Evolutionary conservation across 495 filamentous ascomycete genomes (phyloP), one percentile per base, ranked within the genome.

Genomic region (Penicillium canescens): DNA sequence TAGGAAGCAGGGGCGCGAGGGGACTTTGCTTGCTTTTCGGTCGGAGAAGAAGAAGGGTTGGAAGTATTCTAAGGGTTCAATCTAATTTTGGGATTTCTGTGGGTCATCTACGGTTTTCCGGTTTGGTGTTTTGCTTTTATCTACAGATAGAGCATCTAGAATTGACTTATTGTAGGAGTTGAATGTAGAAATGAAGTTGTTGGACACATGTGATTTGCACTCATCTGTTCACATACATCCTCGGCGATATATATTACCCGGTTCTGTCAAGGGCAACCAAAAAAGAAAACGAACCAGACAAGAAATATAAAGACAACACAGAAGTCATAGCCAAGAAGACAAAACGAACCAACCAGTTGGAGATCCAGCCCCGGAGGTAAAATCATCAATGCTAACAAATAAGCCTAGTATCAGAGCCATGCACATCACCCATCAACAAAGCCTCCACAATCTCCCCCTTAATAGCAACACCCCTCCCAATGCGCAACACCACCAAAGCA

Each of bases 401-500:
- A 52, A 63, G 6, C 28, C 67, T 55, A 48, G 54, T 56, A 55
- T 66, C 63, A 40, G 58, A 67, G 5, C 55, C 61, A 36, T 67
- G 55, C 12, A 76, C 65, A 31, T 55, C 47, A n/a, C 82, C 82
- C 80, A 87, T 82, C 70, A 87, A 62, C 69, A 88, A 62, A 21
- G 84, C 85, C 54, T 86, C 78, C 26, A 84, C 70, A 57, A 74
- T 72, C 43, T 75, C 68, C 12, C 85, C 84, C 66, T 82, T 82
- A 13, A 60, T 66, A 6, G 79, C 60, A 16, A 64, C 61, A 5
- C 77, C 79, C 12, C 74, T 68, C 20, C 72, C 75, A 8, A 83
- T 75, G 39, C 88, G 89, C 62, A 98, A 73, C 59, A 86, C 88
- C 33, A 98, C 70, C 51, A 98, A 73, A 36, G 87, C 89, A 73